A percentile compares a stretch with the other conserved stretches of the same genome.
phyloP scores from a whole-genome alignment of 768 basidiomycete species.

The Kwoniella sp. region DNA sequence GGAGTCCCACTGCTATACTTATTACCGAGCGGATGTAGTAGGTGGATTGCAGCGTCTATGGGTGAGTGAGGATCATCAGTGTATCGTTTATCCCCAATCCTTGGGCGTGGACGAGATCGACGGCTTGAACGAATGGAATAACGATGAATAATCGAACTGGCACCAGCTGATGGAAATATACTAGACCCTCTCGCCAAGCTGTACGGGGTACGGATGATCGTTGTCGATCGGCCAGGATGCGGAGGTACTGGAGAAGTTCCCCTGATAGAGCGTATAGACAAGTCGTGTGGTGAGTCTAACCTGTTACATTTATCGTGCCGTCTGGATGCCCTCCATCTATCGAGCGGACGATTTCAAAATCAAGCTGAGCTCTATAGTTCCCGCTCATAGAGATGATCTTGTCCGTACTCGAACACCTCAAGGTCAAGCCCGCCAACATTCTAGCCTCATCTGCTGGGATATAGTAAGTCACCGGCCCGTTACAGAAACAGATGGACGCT shows the following conservation, averaged over 20 bases:
- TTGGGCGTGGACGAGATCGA: neutral
- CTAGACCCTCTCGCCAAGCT: conserved; percentile 42
- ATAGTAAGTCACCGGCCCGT: conserved; percentile 31
- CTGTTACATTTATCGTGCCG: neutral
- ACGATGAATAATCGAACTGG: neutral
- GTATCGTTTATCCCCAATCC: too few relatives aligned
- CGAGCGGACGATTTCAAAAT: too few relatives aligned
- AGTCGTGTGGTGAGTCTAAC: conserved; percentile 35
- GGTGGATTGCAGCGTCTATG: conserved; percentile 47
- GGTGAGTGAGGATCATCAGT: conserved; percentile 22
- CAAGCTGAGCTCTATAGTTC: too few relatives aligned
- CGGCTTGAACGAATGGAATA: neutral
- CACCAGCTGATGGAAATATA: neutral
- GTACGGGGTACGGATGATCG: conserved; percentile 46
- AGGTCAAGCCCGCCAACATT: conserved; percentile 36
- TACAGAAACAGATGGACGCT: neutral
- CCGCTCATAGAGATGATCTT: conserved; percentile 38
- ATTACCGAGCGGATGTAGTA: conserved; percentile 42
- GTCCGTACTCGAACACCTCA: conserved; percentile 45
- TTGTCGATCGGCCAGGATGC: conserved; percentile 48
- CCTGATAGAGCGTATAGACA: conserved; percentile 37
- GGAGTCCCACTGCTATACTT: conserved; percentile 43
- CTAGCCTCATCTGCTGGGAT: conserved; percentile 47
- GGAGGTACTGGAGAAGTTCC: conserved; percentile 43
- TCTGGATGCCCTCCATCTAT: neutral